These are phyloP conservation scores for Dactylis glomerata DNA, from an alignment of 176 grass and related monocot species.

Conservation along the genomic window DNA sequence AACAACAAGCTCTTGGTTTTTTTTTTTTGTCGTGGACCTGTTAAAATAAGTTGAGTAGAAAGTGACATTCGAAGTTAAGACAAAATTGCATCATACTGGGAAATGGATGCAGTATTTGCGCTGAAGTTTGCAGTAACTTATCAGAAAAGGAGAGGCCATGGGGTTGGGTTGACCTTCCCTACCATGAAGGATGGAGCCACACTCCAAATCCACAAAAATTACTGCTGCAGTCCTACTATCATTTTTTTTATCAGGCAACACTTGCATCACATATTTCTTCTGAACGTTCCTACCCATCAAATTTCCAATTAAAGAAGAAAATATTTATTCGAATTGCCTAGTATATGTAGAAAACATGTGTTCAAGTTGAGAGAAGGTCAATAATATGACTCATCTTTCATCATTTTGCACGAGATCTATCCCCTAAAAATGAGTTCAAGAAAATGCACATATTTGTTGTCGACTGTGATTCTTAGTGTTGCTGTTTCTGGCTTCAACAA, in stretches of 20 bases:
- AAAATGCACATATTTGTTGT: conserved; percentile 1
- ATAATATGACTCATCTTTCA: not conserved
- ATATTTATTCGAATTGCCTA: not conserved
- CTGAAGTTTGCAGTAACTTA: not conserved
- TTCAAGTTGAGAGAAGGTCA: not conserved
- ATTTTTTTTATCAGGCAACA: not conserved
- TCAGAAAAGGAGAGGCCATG: not conserved
- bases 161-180: not conserved
- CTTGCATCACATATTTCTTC: not conserved
- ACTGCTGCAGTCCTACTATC: not conserved
- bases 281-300: not conserved
- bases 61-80: not conserved
- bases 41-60: not conserved
- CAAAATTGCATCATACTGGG: not conserved
- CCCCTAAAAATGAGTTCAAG: not conserved
- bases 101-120: not conserved
- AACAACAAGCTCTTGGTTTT: not conserved
- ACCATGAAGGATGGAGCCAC: not conserved
- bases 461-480: conserved; percentile 2
- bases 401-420: not conserved
- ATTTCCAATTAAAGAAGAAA: not conserved
- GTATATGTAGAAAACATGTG: not conserved
- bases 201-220: not conserved
- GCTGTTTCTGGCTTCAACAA: conserved; percentile 13
- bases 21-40: not conserved